Percentiles rank a stretch among this genome's conserved stretches.
These are phyloP conservation scores for Benincasa hispida DNA, from an alignment of 306 rosid species.

Conservation along the genomic window DNA sequence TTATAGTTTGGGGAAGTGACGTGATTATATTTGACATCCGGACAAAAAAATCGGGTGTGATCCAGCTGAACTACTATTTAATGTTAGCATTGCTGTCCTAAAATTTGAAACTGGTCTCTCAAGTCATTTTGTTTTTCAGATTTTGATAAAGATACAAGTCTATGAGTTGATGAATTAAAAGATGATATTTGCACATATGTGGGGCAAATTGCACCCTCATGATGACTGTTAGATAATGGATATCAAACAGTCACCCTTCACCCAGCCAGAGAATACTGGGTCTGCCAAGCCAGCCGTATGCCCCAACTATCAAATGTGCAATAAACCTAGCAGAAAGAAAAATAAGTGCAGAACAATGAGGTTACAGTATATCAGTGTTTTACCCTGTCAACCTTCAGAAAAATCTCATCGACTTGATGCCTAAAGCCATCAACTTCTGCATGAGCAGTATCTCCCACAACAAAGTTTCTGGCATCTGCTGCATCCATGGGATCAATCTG, in stretches of 20 bases:
- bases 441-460: slow-evolving; percentile 9
- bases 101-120: not conserved
- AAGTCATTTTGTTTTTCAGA: not conserved
- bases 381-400: slow-evolving; percentile 48
- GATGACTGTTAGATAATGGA: not conserved
- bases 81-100: not conserved
- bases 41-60: not conserved
- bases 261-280: not conserved
- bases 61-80: no score
- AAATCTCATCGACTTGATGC: slow-evolving; percentile 36
- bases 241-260: not conserved
- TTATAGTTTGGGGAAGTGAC: not conserved
- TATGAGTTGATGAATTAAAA: not conserved
- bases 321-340: not conserved
- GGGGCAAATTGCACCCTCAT: not conserved
- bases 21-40: not conserved
- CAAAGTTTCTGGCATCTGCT: slow-evolving; percentile 12
- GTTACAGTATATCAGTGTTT: not conserved
- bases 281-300: not conserved
- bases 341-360: not conserved
- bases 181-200: not conserved
- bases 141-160: not conserved
- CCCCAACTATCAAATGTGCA: not conserved
- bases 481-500: slow-evolving; percentile 32
- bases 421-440: slow-evolving; percentile 33